A percentile compares a stretch with the other conserved stretches of the same genome.
Conservation (phyloP, 2,329 filamentous ascomycete species). For the Beauveria bassiana region DNA sequence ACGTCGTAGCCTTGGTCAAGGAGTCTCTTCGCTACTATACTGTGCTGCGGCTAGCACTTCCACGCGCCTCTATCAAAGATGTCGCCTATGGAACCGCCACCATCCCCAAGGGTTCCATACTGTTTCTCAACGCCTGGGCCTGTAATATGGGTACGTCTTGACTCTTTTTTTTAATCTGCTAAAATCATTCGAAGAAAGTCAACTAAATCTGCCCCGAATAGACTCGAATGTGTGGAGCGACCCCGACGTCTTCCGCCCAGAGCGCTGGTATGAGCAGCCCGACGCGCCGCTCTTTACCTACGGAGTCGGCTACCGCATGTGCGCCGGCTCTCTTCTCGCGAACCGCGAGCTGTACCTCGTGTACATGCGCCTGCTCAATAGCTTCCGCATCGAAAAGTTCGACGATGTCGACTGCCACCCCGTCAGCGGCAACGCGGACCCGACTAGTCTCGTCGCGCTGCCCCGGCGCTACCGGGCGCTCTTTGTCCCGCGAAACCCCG, state of each 20-base stretch:
- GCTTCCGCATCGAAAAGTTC: constrained; percentile 49
- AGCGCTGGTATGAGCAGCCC: constrained; percentile 55
- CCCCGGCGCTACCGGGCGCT: constrained; percentile 49
- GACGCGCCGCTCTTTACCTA: constrained; percentile 56
- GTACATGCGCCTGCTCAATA: constrained; percentile 54
- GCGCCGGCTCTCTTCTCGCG: constrained; percentile 52
- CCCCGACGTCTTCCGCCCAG: constrained; percentile 47
- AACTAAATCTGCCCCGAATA: background rate
- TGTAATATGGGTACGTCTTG: constrained; percentile 54
- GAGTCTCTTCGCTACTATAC: constrained; percentile 57
- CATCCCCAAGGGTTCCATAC: constrained; percentile 55
- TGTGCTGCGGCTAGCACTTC: constrained; percentile 54
- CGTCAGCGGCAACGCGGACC: constrained; percentile 50
- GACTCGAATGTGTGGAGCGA: constrained; percentile 51
- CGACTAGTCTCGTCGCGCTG: constrained; percentile 54
- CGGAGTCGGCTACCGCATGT: constrained; percentile 57
- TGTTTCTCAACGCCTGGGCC: constrained; percentile 61
- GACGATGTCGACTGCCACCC: constrained; percentile 52
- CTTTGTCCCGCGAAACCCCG: constrained; percentile 43
- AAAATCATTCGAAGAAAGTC: background rate
- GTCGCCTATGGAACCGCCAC: constrained; percentile 48
- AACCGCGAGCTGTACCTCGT: constrained; percentile 59
- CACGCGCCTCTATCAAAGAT: constrained; percentile 53
- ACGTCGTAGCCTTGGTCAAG: constrained; percentile 54
- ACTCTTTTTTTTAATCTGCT: background rate